Evolutionary conservation across 2,329 filamentous ascomycete genomes (phyloP).

Genomic region (Myriangium duriaei): DNA sequence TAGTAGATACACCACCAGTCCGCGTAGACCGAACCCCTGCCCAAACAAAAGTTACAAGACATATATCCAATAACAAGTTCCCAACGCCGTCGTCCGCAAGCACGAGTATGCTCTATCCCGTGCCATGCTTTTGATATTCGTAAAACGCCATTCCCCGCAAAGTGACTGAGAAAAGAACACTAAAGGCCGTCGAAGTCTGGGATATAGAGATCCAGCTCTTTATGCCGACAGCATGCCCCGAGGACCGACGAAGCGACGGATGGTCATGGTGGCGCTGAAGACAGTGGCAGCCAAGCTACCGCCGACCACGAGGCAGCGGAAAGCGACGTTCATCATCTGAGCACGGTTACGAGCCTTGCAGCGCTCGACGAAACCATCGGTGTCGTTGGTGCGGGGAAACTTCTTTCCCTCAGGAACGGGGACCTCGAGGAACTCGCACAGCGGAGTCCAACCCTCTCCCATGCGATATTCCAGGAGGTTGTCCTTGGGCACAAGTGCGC

Average conservation of each 20-base stretch:
- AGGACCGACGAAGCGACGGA: conserved; percentile 22
- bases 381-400: conserved; percentile 42
- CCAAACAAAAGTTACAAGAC: no score
- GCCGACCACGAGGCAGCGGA: conserved; percentile 39
- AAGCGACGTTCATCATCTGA: conserved; percentile 43
- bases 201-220: no score
- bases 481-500: conserved; percentile 33
- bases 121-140: conserved; percentile 8
- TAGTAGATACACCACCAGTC: no score
- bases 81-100: conserved; percentile 8
- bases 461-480: conserved; percentile 43
- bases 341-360: conserved; percentile 41
- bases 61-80: not conserved
- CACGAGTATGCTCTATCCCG: conserved; percentile 5
- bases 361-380: conserved; percentile 42
- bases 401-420: conserved; percentile 36
- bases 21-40: no score
- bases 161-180: conserved; percentile 3
- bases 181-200: not conserved
- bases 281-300: conserved; percentile 34
- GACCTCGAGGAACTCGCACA: conserved; percentile 43
- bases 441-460: conserved; percentile 41
- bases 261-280: conserved; percentile 24
- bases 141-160: conserved; percentile 5
- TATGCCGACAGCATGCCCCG: conserved; percentile 12